Evolutionary conservation across 2,329 filamentous ascomycete species (phyloP), one percentile per base, ranked within the genome.

Genomic region (Colletotrichum falcatum): DNA sequence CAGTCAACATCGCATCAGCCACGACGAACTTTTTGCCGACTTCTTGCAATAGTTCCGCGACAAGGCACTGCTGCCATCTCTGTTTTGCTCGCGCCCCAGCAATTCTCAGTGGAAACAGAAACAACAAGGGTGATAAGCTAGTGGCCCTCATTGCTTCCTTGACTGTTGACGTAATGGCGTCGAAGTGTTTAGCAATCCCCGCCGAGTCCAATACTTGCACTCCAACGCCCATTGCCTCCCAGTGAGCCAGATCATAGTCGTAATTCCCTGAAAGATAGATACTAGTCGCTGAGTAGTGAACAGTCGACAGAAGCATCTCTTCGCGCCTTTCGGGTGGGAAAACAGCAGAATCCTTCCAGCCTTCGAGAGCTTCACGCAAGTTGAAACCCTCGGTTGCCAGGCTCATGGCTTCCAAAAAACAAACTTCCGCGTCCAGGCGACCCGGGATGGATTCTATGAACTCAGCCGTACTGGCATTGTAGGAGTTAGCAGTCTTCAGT

Each of bases 221-320:
- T 0, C 56, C 5, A 4, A 79, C 69, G 1, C 61, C 74, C 12
- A 77, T 70, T 0, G 51, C 54, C 0, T 75, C 69, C 80, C 80
- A 81, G 23, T 76, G 72, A 9, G 58, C 28, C 2, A 78, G 74
- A 12, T 81, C 78, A 18, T 81, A 81, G 67, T 81, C 80, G 39
- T 79, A 81, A 2, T 78, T 74, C 0, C 80, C 80, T 0, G 80
- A 82, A 5, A 82, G 75, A 42, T 81, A 81, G 7, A 81, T 79
- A 55, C 79, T 80, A 1, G 76, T 79, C 6, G 80, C 78, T 0
- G 80, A 74, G 30, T 74, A 76, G 65, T 78, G 81, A 3, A 76
- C 30, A 0, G 35, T 65, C 0, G 76, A 72, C 3, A 82, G 60
- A 0, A 74, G 42, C 9, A 64, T 61, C 44, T 78, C 76, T 2